A percentile compares a stretch with the other conserved stretches of the same genome.
phyloP scores from a whole-genome alignment of 768 basidiomycete species.

The Pleurotus salmoneostramineus region DNA sequence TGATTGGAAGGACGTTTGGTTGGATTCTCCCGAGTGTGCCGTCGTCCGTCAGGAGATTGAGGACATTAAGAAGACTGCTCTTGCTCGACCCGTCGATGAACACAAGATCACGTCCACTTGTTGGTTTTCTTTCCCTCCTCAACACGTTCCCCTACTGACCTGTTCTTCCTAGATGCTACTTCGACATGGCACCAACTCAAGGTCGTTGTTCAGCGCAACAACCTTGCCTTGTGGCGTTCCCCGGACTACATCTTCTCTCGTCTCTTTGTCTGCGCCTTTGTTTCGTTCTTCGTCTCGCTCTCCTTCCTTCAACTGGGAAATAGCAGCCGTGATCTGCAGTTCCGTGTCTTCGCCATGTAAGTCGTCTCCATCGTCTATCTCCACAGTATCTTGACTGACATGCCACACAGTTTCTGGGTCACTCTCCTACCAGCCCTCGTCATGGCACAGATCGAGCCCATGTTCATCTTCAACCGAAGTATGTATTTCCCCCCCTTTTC shows the following conservation, averaged over 20 bases:
- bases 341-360: constrained; percentile 76
- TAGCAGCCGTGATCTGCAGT: constrained; percentile 66
- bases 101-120: constrained; percentile 39
- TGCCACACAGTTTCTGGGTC: constrained; percentile 52
- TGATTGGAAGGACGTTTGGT: constrained; percentile 89
- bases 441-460: constrained; percentile 77
- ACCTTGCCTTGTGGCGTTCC: constrained; percentile 72
- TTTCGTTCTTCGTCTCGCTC: constrained; percentile 69
- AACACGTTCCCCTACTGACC: too few species aligned
- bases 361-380: constrained; percentile 14
- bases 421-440: constrained; percentile 69
- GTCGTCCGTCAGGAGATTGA: constrained; percentile 39
- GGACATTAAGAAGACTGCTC: constrained; percentile 41
- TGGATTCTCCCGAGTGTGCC: constrained; percentile 59
- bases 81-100: constrained; percentile 35
- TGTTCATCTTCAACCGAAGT: constrained; percentile 72
- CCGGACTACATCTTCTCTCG: constrained; percentile 86
- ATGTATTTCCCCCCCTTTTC: constrained; percentile 7
- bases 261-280: constrained; percentile 69
- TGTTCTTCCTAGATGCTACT: constrained; percentile 56
- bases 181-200: constrained; percentile 72
- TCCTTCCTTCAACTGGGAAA: constrained; percentile 76
- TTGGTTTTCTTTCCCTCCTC: constrained; percentile 30
- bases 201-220: constrained; percentile 63
- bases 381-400: neutral